phyloP scores from a whole-genome alignment of 139 green algal species.

The Deuterostichococcus epilithicus region DNA sequence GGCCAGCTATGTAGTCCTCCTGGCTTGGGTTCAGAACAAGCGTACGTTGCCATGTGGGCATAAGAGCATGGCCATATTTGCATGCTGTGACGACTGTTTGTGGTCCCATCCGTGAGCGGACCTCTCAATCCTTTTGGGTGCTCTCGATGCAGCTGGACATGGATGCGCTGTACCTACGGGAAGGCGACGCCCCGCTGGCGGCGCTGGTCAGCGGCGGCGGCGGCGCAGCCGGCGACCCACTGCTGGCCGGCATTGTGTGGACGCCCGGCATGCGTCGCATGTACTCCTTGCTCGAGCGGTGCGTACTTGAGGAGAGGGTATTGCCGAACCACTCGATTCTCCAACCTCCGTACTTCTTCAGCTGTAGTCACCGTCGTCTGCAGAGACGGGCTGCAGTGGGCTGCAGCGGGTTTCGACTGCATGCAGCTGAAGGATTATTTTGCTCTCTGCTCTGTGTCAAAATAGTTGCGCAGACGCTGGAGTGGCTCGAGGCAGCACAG shows the following conservation, averaged over 20 bases:
- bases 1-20: background rate
- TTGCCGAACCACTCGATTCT: too few relatives aligned
- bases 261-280: slow-evolving; percentile 88
- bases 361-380: too few relatives aligned
- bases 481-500: too few relatives aligned
- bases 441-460: too few relatives aligned
- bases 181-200: slow-evolving; percentile 52
- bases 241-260: slow-evolving; percentile 83
- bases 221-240: slow-evolving; percentile 7
- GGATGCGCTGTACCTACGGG: slow-evolving; percentile 53
- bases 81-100: background rate
- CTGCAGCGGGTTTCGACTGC: too few relatives aligned
- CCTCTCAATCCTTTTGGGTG: background rate
- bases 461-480: too few relatives aligned
- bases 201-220: slow-evolving; percentile 27
- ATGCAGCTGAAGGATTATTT: too few relatives aligned
- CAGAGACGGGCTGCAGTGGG: too few relatives aligned
- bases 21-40: background rate
- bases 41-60: background rate
- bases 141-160: slow-evolving; percentile 62
- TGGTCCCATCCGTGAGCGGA: background rate
- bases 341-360: too few relatives aligned
- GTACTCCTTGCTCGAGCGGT: slow-evolving; percentile 75
- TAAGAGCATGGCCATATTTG: background rate
- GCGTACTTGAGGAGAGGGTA: background rate